Percentiles rank a stretch among this genome's conserved stretches.
Conservation (phyloP, 176 grass and related monocot species). For the Luzula sylvatica region DNA sequence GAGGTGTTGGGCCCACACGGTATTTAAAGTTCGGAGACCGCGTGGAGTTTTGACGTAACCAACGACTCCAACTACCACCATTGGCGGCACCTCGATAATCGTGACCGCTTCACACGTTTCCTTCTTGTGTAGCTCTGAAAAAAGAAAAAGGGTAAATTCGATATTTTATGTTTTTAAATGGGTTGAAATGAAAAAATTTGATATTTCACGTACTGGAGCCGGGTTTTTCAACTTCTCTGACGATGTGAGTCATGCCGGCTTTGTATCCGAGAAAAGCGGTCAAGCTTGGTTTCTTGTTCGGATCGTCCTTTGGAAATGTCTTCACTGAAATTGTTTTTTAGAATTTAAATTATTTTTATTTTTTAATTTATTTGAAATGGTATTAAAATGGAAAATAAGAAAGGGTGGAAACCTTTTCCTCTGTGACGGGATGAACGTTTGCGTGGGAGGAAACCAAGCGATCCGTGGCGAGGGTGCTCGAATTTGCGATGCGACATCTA, state of each 20-base stretch:
- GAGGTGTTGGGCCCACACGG: conserved; percentile 89
- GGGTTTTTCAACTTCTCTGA: conserved; percentile 90
- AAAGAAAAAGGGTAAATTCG: no score
- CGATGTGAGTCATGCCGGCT: conserved; percentile 94
- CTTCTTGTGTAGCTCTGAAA: conserved; percentile 56
- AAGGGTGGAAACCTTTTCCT: conserved; percentile 46
- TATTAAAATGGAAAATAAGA: background rate
- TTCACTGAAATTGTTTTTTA: background rate
- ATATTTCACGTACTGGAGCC: conserved; percentile 97
- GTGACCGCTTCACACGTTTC: conserved; percentile 92
- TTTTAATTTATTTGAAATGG: no score
- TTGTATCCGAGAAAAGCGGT: conserved; percentile 88
- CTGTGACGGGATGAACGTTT: conserved; percentile 70
- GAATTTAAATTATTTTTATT: background rate
- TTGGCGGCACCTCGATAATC: conserved; percentile 65
- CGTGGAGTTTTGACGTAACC: conserved; percentile 72
- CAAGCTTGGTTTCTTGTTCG: conserved; percentile 42
- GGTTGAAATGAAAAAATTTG: background rate
- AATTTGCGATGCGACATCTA: conserved; percentile 95
- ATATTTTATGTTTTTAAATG: no score
- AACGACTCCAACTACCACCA: conserved; percentile 83
- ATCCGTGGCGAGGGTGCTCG: conserved; percentile 93
- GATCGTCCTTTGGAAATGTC: conserved; percentile 28
- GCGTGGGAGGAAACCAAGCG: conserved; percentile 85
- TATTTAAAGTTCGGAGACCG: conserved; percentile 50